phyloP scores from a whole-genome alignment of 2,329 filamentous ascomycete genomes.

The Colletotrichum lindemuthianum region DNA sequence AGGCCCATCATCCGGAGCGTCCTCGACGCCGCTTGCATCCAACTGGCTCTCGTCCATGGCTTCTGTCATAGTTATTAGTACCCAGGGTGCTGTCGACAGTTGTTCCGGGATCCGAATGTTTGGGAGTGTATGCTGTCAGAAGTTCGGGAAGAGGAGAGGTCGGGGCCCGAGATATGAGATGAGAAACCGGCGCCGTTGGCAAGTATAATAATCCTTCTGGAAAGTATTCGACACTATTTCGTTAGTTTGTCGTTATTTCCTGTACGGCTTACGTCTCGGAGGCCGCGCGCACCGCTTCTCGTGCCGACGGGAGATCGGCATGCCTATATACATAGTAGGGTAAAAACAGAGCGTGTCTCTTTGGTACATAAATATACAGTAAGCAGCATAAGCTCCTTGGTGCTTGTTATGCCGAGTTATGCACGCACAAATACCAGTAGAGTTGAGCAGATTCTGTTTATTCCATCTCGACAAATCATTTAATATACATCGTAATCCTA shows the following conservation, averaged over 20 bases:
- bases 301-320: background rate
- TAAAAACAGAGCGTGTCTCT: no score
- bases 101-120: background rate
- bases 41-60: slow-evolving; percentile 32
- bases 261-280: background rate
- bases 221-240: slow-evolving; percentile 17
- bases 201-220: background rate
- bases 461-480: no score
- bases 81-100: background rate
- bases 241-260: slow-evolving; percentile 31
- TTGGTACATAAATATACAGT: no score
- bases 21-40: slow-evolving; percentile 28
- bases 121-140: background rate
- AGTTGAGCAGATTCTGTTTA: no score
- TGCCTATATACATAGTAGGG: background rate
- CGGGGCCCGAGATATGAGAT: slow-evolving; percentile 32
- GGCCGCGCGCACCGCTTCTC: slow-evolving; percentile 21
- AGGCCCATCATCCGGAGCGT: slow-evolving; percentile 22
- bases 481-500: no score
- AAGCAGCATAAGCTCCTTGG: no score
- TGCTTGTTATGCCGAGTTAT: no score
- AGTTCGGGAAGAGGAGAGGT: slow-evolving; percentile 18
- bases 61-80: background rate
- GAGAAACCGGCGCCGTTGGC: background rate
- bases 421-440: no score